These are phyloP conservation scores for Benincasa hispida DNA, from an alignment of 306 rosid genomes.

Conservation along the genomic window DNA sequence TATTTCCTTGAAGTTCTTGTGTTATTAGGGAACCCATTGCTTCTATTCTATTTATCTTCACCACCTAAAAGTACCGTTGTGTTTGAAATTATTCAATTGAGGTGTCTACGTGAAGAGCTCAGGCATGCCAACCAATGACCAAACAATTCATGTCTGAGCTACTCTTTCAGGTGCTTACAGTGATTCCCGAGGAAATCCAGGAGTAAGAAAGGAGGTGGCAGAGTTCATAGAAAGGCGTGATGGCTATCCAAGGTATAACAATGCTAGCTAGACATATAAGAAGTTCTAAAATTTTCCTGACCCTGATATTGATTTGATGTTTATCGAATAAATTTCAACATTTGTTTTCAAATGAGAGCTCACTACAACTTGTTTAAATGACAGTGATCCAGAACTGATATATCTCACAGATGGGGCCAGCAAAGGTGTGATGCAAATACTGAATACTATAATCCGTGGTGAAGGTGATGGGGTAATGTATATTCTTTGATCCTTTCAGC, in stretches of 20 bases:
- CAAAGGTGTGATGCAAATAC: constrained; percentile 96
- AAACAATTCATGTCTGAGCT: not conserved
- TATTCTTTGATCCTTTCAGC: not conserved
- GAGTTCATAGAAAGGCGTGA: constrained; percentile 88
- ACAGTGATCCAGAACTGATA: constrained; percentile 91
- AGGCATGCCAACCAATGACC: not conserved
- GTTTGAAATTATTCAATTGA: not conserved
- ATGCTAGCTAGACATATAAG: not conserved
- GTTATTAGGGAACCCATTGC: not conserved
- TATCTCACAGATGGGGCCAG: constrained; percentile 98
- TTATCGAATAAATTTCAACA: not conserved
- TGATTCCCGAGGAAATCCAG: constrained; percentile 92
- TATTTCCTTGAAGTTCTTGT: not conserved
- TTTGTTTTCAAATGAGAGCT: not conserved
- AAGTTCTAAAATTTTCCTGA: not conserved
- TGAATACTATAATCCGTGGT: constrained; percentile 71
- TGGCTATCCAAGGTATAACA: constrained; percentile 81
- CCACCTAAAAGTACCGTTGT: not conserved
- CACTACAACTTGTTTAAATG: constrained; percentile 19
- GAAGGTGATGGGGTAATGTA: constrained; percentile 80
- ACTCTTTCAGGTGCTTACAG: constrained; percentile 77
- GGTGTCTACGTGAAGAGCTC: not conserved
- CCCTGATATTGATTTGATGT: not conserved
- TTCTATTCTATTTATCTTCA: not conserved
- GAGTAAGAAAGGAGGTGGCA: constrained; percentile 83